Evolutionary conservation across 345 rosid genomes (phyloP), one percentile per base, ranked within the genome.

Genomic region (Populus ilicifolia): DNA sequence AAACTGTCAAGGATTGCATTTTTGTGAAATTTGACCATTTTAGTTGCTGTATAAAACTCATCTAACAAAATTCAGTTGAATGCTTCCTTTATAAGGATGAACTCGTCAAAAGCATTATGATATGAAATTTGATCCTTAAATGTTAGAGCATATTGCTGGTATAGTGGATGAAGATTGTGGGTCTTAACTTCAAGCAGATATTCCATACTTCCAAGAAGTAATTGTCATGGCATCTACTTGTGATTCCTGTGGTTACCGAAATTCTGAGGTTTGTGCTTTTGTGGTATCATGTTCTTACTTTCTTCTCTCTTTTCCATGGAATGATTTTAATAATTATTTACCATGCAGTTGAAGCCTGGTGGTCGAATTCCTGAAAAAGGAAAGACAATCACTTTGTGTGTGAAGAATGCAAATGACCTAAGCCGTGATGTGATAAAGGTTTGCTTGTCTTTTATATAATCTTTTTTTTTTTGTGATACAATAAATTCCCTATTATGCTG

Each of bases 381-480:
- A 67, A 95, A 92, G 82, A 90, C 66, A 83, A 88, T 92, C 30
- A 87, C 89, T 56, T 85, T 95, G 10, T 72, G 8, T 78, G 98
- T 90, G 74, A 87, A 77, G 83, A 85, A 86, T 73, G 52, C 80
- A 25, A 44, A 87, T 30, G 98, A 95, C 83, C 86, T 95, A 61
- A 92, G 96, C 86, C 97, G 99, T 80, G 99, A 95, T 80, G 92
- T 93, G 30, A 93, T 95, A 77, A 95, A 95, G 98, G 99, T 95
- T 75, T 76, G 81, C 77, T 67, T 27, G 18, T 13, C n/a, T 30
- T 79, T 80, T 66, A 16, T 20, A 20, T 12, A 6, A 5, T 68
- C 2, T 18, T 66, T 18, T n/a, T 20, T 36, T 54, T 30, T n/a
- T 4, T 29, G 38, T 30, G 29, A 4, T 25, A 2, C 74, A 69